These are phyloP conservation scores for Silybum marianum DNA, from an alignment of 129 eudicot species.

Conservation along the genomic window DNA sequence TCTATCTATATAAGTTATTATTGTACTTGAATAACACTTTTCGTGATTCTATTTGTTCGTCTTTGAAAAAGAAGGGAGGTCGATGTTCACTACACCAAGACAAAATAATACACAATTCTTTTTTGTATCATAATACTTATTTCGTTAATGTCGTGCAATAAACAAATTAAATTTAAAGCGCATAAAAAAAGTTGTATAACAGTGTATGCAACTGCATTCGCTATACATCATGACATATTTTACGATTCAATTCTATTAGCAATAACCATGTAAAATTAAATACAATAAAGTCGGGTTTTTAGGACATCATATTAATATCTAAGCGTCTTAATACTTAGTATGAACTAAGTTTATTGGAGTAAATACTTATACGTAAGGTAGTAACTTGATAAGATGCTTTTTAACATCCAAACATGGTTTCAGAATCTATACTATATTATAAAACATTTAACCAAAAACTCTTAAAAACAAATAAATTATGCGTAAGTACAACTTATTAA, in stretches of 20 bases:
- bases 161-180: neutral
- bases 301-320: neutral
- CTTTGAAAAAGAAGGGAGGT: constrained; percentile 3
- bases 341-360: neutral
- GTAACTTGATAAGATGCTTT: neutral
- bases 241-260: neutral
- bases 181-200: neutral
- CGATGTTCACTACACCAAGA: neutral
- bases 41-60: constrained; percentile 24
- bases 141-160: neutral
- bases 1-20: neutral
- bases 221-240: neutral
- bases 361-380: too few relatives aligned
- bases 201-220: neutral
- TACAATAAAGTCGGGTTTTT: too few relatives aligned
- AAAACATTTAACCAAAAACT: too few relatives aligned
- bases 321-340: neutral
- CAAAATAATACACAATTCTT: neutral
- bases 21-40: constrained; percentile 25
- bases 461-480: too few relatives aligned
- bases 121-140: neutral
- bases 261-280: too few relatives aligned
- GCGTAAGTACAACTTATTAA: too few relatives aligned
- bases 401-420: neutral
- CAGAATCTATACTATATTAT: too few relatives aligned